Base-by-base conservation (phyloP, 176 grass and related monocot genomes). In the Carex littledalei region DNA sequence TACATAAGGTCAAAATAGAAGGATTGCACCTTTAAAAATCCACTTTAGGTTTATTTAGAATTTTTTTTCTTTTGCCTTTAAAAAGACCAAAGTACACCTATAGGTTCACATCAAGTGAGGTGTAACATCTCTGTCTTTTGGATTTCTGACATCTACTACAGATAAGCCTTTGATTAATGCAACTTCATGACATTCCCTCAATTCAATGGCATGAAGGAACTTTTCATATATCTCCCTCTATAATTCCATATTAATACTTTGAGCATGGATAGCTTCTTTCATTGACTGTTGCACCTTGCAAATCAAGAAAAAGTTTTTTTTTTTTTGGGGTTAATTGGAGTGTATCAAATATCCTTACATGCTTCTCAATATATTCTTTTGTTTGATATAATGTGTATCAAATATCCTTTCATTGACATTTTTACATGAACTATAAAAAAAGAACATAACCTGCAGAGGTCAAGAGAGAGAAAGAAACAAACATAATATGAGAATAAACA, bases 31-130 rank as follows among this genome's bases (percentile, higher is more conserved):
- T 78, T 78, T 78, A 32, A n/a, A 78, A 55, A 16, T 31, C 50
- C 6, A 52, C 60, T 67, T 83, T 83, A 50, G 13, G 41, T 83
- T n/a, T 37, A 62, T 31, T 82, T 61, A 26, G 18, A 18, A 50
- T 26, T 85, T 78, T 84, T 56, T 53, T 22, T 31, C 14, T 72
- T 77, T 58, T 54, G 6, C 55, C 68, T 89, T 55, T 3, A 26
- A 29, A 76, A 78, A 73, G 78, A 59, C 62, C 56, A 86, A 94
- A 88, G 86, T 85, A 79, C 86, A 67, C 89, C 84, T 87, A 31
- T 37, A 84, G 47, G 86, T 59, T 84, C 82, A 91, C 85, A 85
- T 84, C 74, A 92, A 90, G 92, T 80, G 90, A 86, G 88, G 87
- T 97, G 80, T 53, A 89, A 52, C 88, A 83, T 92, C 59, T 79